phyloP scores from a whole-genome alignment of 495 filamentous ascomycete species.

The Penicillium paxilli region DNA sequence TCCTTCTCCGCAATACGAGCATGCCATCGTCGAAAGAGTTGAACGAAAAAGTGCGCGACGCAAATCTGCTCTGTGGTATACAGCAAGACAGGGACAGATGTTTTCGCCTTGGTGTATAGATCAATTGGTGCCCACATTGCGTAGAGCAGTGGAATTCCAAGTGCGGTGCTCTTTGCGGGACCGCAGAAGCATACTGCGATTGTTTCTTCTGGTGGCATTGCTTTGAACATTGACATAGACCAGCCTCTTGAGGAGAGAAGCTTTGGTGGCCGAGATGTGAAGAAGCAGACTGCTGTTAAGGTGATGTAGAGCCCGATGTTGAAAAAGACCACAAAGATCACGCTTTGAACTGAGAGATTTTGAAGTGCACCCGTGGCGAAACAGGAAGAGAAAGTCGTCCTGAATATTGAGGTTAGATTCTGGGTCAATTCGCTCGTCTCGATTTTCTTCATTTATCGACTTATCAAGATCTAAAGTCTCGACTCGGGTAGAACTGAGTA shows the following conservation, averaged over 20 bases:
- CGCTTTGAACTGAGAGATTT: conserved; percentile 41
- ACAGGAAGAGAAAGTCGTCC: conserved; percentile 55
- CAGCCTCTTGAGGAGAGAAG: conserved; percentile 19
- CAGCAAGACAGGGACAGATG: conserved; percentile 53
- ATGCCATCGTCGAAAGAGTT: conserved; percentile 51
- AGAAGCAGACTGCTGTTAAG: conserved; percentile 51
- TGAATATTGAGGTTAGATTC: conserved; percentile 12
- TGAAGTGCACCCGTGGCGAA: conserved; percentile 55
- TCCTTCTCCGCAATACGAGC: conserved; percentile 29
- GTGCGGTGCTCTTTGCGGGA: conserved; percentile 55
- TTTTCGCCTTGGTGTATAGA: conserved; percentile 49
- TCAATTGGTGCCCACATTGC: conserved; percentile 55
- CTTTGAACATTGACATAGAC: conserved; percentile 30
- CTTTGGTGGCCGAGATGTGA: conserved; percentile 42
- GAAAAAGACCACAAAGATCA: conserved; percentile 53
- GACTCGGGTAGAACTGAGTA: no score
- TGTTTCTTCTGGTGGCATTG: conserved; percentile 46
- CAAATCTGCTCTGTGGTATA: conserved; percentile 60
- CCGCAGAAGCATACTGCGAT: conserved; percentile 59
- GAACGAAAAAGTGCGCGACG: conserved; percentile 55
- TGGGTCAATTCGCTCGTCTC: not conserved
- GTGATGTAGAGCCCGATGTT: conserved; percentile 54
- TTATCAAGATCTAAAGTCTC: no score
- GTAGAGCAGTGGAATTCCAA: conserved; percentile 53
- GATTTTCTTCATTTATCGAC: no score